A percentile compares a stretch with the other conserved stretches of the same genome.
These are phyloP conservation scores for Ramaria rubella DNA, from an alignment of 768 basidiomycete species.

Conservation along the genomic window DNA sequence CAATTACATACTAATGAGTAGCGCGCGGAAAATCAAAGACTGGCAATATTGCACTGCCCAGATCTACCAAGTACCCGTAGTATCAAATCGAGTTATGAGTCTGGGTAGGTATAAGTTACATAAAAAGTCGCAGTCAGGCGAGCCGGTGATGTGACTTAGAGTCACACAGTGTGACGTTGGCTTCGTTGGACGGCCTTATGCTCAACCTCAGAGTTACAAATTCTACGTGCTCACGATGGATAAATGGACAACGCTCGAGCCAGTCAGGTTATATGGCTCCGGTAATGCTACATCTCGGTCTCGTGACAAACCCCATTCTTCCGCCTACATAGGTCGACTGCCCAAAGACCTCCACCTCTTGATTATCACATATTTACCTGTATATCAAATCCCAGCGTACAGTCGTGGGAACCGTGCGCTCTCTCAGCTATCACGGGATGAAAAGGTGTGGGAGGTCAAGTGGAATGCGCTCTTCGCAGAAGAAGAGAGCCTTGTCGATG, in stretches of 20 bases:
- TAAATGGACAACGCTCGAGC: conserved; percentile 82
- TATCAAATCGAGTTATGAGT: not conserved
- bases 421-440: conserved; percentile 56
- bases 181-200: no score
- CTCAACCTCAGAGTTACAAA: not conserved
- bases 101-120: no score
- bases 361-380: conserved; percentile 64
- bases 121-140: not conserved
- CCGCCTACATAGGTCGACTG: conserved; percentile 57
- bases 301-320: conserved; percentile 13
- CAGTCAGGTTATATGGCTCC: conserved; percentile 47
- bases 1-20: no score
- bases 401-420: conserved; percentile 61
- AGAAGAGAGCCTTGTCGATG: conserved; percentile 33
- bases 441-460: conserved; percentile 69
- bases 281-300: conserved; percentile 23
- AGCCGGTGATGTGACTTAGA: not conserved
- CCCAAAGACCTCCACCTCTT: conserved; percentile 72
- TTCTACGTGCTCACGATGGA: conserved; percentile 44
- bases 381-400: conserved; percentile 78
- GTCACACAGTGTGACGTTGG: not conserved
- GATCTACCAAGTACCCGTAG: no score
- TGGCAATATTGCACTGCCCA: no score
- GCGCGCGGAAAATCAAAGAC: no score
- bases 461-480: conserved; percentile 59